Evolutionary conservation across 768 basidiomycete species (phyloP).

Genomic region (Tylopilus felleus): DNA sequence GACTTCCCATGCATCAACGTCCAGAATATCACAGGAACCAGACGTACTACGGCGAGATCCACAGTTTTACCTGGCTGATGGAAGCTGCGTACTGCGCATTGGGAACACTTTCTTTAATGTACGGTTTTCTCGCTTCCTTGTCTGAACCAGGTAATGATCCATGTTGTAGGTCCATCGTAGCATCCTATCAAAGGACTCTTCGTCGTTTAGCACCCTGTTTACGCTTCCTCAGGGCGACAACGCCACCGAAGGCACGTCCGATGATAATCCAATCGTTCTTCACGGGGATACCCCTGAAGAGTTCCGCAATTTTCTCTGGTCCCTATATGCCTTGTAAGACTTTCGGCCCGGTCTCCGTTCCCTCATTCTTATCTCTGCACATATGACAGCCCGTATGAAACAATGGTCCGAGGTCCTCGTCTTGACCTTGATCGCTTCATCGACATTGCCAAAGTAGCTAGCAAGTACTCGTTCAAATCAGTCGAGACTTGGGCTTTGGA

Average conservation of each 20-base stretch:
- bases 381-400: constrained; percentile 55
- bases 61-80: constrained; percentile 64
- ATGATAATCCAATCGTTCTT: constrained; percentile 62
- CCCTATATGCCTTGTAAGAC: constrained; percentile 69
- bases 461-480: constrained; percentile 74
- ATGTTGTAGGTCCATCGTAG: constrained; percentile 52
- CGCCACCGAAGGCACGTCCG: constrained; percentile 54
- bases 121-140: constrained; percentile 20
- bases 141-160: background rate
- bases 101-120: constrained; percentile 69
- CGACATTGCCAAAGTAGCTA: constrained; percentile 61
- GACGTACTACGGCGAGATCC: constrained; percentile 37
- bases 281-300: constrained; percentile 60
- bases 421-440: constrained; percentile 54
- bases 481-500: constrained; percentile 74
- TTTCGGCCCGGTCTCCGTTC: background rate
- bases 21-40: constrained; percentile 8
- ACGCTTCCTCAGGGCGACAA: constrained; percentile 56
- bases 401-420: constrained; percentile 44
- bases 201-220: constrained; percentile 66
- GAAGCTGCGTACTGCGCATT: constrained; percentile 63
- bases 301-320: constrained; percentile 73
- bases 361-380: background rate
- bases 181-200: constrained; percentile 58
- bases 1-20: background rate